Evolutionary conservation across 2,329 filamentous ascomycete genomes (phyloP).

Genomic region (Penicillium sp.): DNA sequence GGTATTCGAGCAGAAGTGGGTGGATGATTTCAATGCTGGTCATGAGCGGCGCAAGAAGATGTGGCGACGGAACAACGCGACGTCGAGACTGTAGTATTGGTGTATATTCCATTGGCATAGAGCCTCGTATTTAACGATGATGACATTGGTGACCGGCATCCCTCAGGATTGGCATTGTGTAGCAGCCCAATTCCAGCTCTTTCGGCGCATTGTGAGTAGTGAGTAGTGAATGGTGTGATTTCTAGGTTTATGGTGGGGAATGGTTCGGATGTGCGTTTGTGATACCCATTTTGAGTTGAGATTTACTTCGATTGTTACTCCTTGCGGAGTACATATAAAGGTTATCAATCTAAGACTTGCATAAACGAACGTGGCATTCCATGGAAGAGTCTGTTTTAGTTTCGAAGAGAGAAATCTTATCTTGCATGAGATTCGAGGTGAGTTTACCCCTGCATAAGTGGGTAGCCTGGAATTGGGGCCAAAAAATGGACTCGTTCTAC

Average conservation of each 20-base stretch:
- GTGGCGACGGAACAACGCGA: slow-evolving; percentile 51
- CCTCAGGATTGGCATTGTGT: neutral
- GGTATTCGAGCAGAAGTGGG: slow-evolving; percentile 41
- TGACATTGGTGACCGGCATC: neutral
- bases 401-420: too few relatives aligned
- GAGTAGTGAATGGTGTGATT: neutral
- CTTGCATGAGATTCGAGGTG: too few relatives aligned
- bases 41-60: slow-evolving; percentile 54
- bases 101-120: neutral
- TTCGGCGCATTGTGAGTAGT: neutral
- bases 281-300: neutral
- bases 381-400: too few relatives aligned
- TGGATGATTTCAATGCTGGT: slow-evolving; percentile 48
- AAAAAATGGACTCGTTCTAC: too few relatives aligned
- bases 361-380: neutral
- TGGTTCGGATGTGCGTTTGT: neutral
- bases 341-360: neutral
- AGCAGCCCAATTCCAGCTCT: neutral
- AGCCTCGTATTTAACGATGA: neutral
- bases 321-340: too few relatives aligned
- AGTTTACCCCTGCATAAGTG: too few relatives aligned
- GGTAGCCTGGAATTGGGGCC: too few relatives aligned
- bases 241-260: neutral
- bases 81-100: slow-evolving; percentile 10
- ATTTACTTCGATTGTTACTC: too few relatives aligned